Evolutionary conservation across 305 asterid genomes (phyloP).

Genomic region (Lippia alba): DNA sequence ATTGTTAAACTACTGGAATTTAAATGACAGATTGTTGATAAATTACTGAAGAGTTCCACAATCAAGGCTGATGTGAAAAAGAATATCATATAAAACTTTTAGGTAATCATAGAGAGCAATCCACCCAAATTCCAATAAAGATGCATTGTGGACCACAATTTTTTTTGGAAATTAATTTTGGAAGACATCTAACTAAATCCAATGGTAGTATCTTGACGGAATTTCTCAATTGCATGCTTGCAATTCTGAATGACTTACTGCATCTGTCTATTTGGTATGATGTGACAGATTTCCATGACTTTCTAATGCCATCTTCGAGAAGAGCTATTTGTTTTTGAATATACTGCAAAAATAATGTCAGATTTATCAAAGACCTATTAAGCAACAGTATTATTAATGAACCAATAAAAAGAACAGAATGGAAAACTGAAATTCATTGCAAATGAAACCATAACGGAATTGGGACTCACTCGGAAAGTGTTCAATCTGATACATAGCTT

Average conservation of each 20-base stretch:
- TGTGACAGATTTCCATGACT: slow-evolving; percentile 69
- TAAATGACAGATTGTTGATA: slow-evolving; percentile 20
- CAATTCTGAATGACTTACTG: slow-evolving; percentile 57
- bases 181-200: not conserved
- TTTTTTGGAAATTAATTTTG: not conserved
- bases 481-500: slow-evolving; percentile 89
- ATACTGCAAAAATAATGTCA: slow-evolving; percentile 62
- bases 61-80: not conserved
- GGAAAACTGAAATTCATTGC: slow-evolving; percentile 18
- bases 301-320: slow-evolving; percentile 84
- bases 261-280: slow-evolving; percentile 43
- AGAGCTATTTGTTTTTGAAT: slow-evolving; percentile 71
- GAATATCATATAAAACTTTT: not conserved
- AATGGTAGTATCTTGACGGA: not conserved
- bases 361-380: slow-evolving; percentile 23
- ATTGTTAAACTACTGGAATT: slow-evolving; percentile 19
- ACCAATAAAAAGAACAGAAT: slow-evolving; percentile 20
- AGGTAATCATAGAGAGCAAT: slow-evolving; percentile 12
- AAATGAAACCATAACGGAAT: slow-evolving; percentile 36
- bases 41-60: not conserved
- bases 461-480: slow-evolving; percentile 80
- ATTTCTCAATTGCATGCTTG: slow-evolving; percentile 26
- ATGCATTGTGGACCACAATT: not conserved
- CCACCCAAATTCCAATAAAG: not conserved
- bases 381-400: slow-evolving; percentile 21